Evolutionary conservation across 306 rosid genomes (phyloP), one percentile per base, ranked within the genome.

Genomic region (Alnus rubra): DNA sequence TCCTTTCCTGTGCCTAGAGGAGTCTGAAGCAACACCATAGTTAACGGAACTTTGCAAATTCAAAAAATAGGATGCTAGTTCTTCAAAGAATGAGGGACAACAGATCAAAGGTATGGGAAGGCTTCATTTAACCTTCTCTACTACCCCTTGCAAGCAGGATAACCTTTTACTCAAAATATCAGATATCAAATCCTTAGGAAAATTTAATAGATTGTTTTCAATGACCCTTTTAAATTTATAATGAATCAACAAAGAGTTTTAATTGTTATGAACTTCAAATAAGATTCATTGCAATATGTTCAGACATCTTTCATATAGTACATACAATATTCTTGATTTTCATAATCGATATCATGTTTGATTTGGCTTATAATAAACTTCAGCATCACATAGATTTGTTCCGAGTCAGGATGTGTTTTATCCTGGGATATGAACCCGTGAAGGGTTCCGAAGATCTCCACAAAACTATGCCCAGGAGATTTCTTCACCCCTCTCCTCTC

Each of bases 401-500:
- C 88, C 0, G 85, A 88, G 49, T 84, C 69, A 48, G 86, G 81
- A 77, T 90, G 95, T 14, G 85, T 75, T 82, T 90, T 92, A 86
- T 92, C 96, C 19, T 88, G 98, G 52, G 93, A 91, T 76, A 90
- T 88, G 71, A 93, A 91, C 77, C 91, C 88, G 81, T 89, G 90
- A 81, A 73, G 88, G 42, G 75, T 49, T 81, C 94, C 94, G 79
- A 76, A 71, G 79, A 88, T 85, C 82, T 89, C 96, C 81, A 90
- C 85, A 86, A 80, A 77, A 78, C 97, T 93, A 74, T 91, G 81
- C 53, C 96, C 96, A 0, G 94, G 92, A 30, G 81, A 84, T 69
- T 93, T 91, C 83, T 89, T 91, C 84, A 93, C 89, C 71, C 97
- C 97, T 75, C 87, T 91, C 79, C 74, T 87, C 82, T 85, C 87